Evolutionary conservation across 805 yeast genomes (phyloP).

Genomic region (Candida nemodendra): DNA sequence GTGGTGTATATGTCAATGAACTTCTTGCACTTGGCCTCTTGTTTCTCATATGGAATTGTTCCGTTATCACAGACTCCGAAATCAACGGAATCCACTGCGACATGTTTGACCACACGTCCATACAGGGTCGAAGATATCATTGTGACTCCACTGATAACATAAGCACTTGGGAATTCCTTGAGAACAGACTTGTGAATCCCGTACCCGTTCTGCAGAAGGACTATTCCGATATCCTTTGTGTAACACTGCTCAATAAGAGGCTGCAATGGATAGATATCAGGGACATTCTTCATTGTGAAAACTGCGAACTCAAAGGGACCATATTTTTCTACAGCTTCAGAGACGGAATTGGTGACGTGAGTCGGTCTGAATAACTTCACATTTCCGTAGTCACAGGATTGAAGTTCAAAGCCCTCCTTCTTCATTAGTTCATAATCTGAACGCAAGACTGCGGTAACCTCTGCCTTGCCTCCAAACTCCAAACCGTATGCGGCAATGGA

Average conservation of each 20-base stretch:
- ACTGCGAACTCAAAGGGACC: conserved; percentile 54
- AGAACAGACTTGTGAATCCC: conserved; percentile 38
- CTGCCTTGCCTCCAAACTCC: conserved; percentile 43
- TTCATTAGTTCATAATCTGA: conserved; percentile 57
- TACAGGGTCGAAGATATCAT: conserved; percentile 36
- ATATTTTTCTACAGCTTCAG: conserved; percentile 42
- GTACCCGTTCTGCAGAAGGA: conserved; percentile 40
- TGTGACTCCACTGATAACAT: conserved; percentile 40
- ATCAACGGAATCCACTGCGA: conserved; percentile 32
- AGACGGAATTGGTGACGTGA: conserved; percentile 39
- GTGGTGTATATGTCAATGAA: conserved; percentile 36
- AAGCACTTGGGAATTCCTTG: conserved; percentile 33
- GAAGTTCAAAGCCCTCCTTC: conserved; percentile 54
- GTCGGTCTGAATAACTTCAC: conserved; percentile 54
- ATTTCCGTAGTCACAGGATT: conserved; percentile 62
- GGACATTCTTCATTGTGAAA: conserved; percentile 62
- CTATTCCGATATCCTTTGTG: conserved; percentile 33
- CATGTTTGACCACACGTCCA: conserved; percentile 34
- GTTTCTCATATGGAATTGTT: conserved; percentile 23
- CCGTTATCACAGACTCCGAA: conserved; percentile 39
- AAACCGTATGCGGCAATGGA: conserved; percentile 69
- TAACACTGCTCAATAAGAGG: conserved; percentile 26
- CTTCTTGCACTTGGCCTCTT: conserved; percentile 30
- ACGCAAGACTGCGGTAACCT: conserved; percentile 62
- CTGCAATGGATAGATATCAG: conserved; percentile 56